Base-by-base conservation (phyloP, 2,329 filamentous ascomycete species). In the Apiospora aurea region DNA sequence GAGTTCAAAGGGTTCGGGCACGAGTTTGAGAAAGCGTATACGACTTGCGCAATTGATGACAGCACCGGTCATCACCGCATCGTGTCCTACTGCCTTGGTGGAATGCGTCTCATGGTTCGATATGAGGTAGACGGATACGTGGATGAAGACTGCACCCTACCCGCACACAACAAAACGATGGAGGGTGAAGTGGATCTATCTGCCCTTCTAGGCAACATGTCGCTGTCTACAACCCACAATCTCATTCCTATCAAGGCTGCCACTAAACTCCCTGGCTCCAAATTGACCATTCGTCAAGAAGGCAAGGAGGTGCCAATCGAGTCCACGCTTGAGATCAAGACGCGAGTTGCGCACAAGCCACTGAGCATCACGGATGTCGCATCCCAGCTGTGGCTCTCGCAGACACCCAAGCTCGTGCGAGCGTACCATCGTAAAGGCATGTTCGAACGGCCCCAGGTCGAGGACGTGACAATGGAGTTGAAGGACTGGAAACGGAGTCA, bases 241-340 rank as follows among this genome's bases (percentile, higher is more conserved):
- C 34, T 34, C 34, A 4, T 34, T 34, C 34, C 34, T 34, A 6
- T 34, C 34, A 34, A 34, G 34, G 34, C 34, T 34, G 34, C 34
- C 34, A 34, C 34, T 34, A 34, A 34, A 34, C 34, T 34, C 34
- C 34, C 34, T 34, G 34, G 34, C 34, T 79, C 80, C 7, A 79
- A 75, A 70, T 75, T 84, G 71, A 74, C 26, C 13, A 77, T 85
- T 64, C 75, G 74, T 72, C 71, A 76, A 67, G 75, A 79, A 70
- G 84, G 83, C 18, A 47, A 77, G 24, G 16, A 26, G 24, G 77
- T 84, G 2, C 77, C 80, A 26, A 75, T 79, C 11, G 74, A 78
- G 46, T 82, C 80, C 49, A 85, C 80, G 3, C 76, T 87, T 16
- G 83, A 86, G 74, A 82, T 87, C 78, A 87, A 87, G 77, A 87